phyloP scores from a whole-genome alignment of 495 filamentous ascomycete genomes.

The Penicillium psychrofluorescens region DNA sequence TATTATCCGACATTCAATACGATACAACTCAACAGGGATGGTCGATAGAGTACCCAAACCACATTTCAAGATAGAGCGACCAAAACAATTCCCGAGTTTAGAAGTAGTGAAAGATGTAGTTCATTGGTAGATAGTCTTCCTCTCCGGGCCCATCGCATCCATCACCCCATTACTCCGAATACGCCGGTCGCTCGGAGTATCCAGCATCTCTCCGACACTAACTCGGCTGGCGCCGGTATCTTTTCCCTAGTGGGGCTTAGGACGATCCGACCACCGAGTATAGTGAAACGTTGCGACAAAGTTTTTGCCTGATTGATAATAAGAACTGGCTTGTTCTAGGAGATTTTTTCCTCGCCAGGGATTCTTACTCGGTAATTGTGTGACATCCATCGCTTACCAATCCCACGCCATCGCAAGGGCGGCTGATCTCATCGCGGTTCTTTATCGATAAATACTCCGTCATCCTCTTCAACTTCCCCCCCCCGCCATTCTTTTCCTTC shows the following conservation, averaged over 20 bases:
- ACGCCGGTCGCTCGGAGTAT: conserved; percentile 16
- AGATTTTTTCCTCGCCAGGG: background rate
- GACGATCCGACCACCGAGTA: background rate
- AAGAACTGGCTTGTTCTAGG: background rate
- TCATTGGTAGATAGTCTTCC: no score
- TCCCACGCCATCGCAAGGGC: background rate
- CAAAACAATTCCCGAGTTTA: no score
- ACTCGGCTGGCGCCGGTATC: conserved; percentile 7
- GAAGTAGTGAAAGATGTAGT: no score
- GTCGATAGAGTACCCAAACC: no score
- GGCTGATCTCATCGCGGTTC: conserved; percentile 12
- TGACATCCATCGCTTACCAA: background rate
- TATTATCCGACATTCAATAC: no score
- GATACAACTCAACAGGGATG: no score
- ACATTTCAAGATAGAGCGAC: no score
- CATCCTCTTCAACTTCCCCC: background rate
- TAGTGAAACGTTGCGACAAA: background rate
- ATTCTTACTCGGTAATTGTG: conserved; percentile 12
- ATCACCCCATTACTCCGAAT: conserved; percentile 8
- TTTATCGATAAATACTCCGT: background rate
- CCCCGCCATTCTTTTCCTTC: conserved; percentile 6
- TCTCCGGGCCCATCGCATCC: background rate
- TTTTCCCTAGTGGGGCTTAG: no score
- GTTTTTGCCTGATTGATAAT: background rate
- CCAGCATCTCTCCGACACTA: conserved; percentile 10